phyloP scores from a whole-genome alignment of 495 filamentous ascomycete species.

The Pseudevernia furfuracea region DNA sequence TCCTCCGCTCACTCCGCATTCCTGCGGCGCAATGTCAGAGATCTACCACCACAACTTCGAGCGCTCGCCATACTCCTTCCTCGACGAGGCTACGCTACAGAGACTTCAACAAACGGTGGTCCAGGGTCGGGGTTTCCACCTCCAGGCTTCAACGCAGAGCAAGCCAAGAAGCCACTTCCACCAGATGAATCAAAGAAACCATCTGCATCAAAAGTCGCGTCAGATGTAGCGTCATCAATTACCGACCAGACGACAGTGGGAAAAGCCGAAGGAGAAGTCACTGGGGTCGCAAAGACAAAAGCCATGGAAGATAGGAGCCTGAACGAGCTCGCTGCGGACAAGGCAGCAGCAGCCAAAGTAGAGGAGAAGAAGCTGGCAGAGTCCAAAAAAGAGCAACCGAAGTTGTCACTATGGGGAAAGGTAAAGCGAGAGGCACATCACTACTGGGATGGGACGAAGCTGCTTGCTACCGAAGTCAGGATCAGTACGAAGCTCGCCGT shows the following conservation, averaged over 20 bases:
- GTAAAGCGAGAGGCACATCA: slow-evolving; percentile 86
- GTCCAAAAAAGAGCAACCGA: slow-evolving; percentile 74
- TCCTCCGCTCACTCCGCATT: slow-evolving; percentile 40
- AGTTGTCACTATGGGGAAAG: slow-evolving; percentile 81
- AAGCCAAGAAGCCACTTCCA: slow-evolving; percentile 79
- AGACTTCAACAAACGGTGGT: slow-evolving; percentile 55
- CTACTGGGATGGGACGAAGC: slow-evolving; percentile 99
- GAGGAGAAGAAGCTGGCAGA: slow-evolving; percentile 48
- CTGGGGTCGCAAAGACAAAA: slow-evolving; percentile 37
- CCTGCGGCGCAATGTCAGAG: slow-evolving; percentile 50
- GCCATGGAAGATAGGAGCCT: slow-evolving; percentile 39
- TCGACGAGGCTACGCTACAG: slow-evolving; percentile 59
- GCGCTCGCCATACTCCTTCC: slow-evolving; percentile 62
- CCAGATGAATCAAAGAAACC: slow-evolving; percentile 34
- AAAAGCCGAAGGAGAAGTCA: slow-evolving; percentile 30
- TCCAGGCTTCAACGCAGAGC: slow-evolving; percentile 85
- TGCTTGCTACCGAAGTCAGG: slow-evolving; percentile 82
- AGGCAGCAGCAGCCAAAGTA: slow-evolving; percentile 35
- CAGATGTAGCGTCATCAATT: slow-evolving; percentile 31
- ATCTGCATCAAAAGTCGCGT: slow-evolving; percentile 25
- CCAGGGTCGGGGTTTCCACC: slow-evolving; percentile 60
- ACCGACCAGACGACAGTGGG: slow-evolving; percentile 22
- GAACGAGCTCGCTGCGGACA: slow-evolving; percentile 41
- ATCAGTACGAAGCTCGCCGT: slow-evolving; percentile 85
- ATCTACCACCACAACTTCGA: slow-evolving; percentile 51